Evolutionary conservation across 164 flowering plant species (phyloP), one percentile per base, ranked within the genome.

Genomic region (Macadamia tetraphylla): DNA sequence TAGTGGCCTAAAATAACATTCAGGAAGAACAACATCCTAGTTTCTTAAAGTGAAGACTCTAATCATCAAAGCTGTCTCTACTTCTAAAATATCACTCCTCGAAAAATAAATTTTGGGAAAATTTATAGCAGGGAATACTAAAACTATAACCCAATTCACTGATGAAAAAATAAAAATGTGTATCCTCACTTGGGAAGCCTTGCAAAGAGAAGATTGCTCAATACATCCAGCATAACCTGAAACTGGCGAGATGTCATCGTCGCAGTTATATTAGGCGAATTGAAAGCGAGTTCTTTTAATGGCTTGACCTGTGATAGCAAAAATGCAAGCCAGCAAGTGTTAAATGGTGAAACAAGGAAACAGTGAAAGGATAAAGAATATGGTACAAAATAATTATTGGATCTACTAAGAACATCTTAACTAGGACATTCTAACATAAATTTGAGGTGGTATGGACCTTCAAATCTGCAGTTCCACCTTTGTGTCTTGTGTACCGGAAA

Each of bases 401-500:
- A 64, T 30, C 53, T 44, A 42, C n/a, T 40, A 43, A 30, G 60
- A 32, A 29, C 52, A 11, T 46, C 31, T 60, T 40, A 32, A 6
- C 44, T 7, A 44, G 48, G 63, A 70, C 17, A 49, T 32, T 49
- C 23, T 70, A 17, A 64, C 32, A 51, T 58, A 23, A 40, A 42
- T 18, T 30, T 29, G 55, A 67, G 68, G 65, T 46, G 35, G 53
- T 52, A 70, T 32, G 23, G 60, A 90, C 99, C 99, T 95, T 95
- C 78, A 92, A 75, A 61, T 95, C 99, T 58, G 99, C 69, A 71
- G 91, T 89, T 67, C 98, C 98, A 71, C 99, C 92, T 84, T 95
- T 95, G 80, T 95, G 98, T 80, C 99, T 92, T 13, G 94, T 95
- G 79, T 92, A 95, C 42, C 93, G 85, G 55, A 95, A 92, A 78